Evolutionary conservation across 1,284 basidiomycete genomes (phyloP).

Genomic region (Austroboletus novae-zelandiae): DNA sequence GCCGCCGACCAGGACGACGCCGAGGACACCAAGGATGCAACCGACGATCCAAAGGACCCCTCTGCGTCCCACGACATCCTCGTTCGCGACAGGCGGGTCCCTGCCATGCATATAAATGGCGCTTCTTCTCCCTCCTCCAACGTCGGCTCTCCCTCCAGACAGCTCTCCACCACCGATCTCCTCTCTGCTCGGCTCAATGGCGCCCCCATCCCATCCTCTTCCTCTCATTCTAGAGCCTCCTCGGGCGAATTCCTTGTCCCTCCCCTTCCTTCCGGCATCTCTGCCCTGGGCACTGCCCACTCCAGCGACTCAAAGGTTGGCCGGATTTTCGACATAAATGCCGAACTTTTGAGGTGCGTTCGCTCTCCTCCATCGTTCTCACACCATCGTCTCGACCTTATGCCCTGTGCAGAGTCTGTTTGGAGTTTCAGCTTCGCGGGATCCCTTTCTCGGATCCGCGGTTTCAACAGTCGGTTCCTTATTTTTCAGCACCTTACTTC

Average conservation of each 20-base stretch:
- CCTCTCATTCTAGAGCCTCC: constrained; percentile 30
- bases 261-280: constrained; percentile 15
- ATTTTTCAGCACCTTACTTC: neutral
- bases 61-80: constrained; percentile 11
- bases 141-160: constrained; percentile 22
- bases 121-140: constrained; percentile 22
- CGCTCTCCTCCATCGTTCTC: neutral
- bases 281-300: constrained; percentile 5
- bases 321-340: constrained; percentile 61
- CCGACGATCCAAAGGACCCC: constrained; percentile 15
- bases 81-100: constrained; percentile 17
- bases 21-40: constrained; percentile 30
- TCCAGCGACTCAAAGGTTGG: constrained; percentile 50
- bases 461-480: constrained; percentile 53
- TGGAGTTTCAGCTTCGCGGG: constrained; percentile 55
- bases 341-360: constrained; percentile 60
- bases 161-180: constrained; percentile 10
- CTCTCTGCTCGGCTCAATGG: constrained; percentile 21
- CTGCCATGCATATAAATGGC: constrained; percentile 21
- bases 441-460: constrained; percentile 48
- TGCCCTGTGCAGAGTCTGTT: constrained; percentile 42
- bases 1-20: neutral
- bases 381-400: neutral
- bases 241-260: constrained; percentile 27
- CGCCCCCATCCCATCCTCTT: neutral